These are phyloP conservation scores for Fusarium nurragi DNA, from an alignment of 2,329 filamentous ascomycete species.

Conservation along the genomic window DNA sequence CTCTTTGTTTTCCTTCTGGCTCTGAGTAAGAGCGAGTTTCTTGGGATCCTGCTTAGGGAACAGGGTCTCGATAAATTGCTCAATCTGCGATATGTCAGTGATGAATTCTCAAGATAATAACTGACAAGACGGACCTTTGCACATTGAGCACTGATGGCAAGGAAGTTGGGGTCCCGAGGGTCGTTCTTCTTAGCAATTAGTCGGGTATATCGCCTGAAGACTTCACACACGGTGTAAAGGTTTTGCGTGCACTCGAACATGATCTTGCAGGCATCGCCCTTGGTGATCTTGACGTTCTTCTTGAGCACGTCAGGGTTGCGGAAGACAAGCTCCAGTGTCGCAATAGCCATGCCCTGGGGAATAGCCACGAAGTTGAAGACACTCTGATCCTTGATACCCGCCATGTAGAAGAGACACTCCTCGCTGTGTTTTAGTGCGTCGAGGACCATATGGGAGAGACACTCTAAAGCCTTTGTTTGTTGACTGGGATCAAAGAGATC, in stretches of 20 bases:
- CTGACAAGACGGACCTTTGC: conserved; percentile 69
- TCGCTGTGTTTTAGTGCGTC: conserved; percentile 87
- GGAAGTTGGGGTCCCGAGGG: conserved; percentile 88
- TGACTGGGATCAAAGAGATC: conserved; percentile 88
- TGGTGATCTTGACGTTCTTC: conserved; percentile 94
- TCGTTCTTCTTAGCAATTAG: conserved; percentile 94
- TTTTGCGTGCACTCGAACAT: conserved; percentile 97
- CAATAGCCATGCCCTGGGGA: conserved; percentile 96
- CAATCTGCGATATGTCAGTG: conserved; percentile 67
- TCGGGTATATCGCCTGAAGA: conserved; percentile 81
- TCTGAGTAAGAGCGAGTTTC: conserved; percentile 56
- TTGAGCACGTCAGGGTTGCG: conserved; percentile 88
- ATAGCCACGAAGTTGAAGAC: conserved; percentile 99
- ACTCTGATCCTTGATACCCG: conserved; percentile 91
- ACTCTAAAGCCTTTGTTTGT: conserved; percentile 79
- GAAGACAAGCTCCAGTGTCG: conserved; percentile 91
- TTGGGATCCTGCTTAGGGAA: conserved; percentile 86
- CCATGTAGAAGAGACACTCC: conserved; percentile 98
- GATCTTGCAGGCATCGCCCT: conserved; percentile 88
- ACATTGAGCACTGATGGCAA: conserved; percentile 90
- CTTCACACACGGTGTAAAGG: conserved; percentile 79
- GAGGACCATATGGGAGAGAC: conserved; percentile 92
- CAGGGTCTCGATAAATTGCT: conserved; percentile 93
- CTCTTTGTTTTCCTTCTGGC: conserved; percentile 53
- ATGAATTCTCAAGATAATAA: accelerated